Percentiles rank a stretch among this genome's conserved stretches.
phyloP scores from a whole-genome alignment of 495 filamentous ascomycete species.

The Corynascus novoguineensis region DNA sequence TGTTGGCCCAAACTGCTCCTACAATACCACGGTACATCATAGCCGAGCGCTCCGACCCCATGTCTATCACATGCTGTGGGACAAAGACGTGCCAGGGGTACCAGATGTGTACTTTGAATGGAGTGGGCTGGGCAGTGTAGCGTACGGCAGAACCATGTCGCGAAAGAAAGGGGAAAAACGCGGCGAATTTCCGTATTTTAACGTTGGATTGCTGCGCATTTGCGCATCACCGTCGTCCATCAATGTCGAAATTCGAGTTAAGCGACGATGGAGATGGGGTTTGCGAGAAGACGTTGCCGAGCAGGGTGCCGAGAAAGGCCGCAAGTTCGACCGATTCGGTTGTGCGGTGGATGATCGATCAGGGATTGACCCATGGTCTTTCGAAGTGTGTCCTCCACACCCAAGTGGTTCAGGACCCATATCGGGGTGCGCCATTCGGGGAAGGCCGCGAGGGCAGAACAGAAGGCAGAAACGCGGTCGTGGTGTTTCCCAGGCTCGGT shows the following conservation, averaged over 20 bases:
- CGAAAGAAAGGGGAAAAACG: too few relatives aligned
- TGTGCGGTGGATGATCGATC: background rate
- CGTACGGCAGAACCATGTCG: too few relatives aligned
- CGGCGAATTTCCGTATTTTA: too few relatives aligned
- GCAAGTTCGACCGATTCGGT: background rate
- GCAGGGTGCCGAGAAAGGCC: slow-evolving; percentile 13
- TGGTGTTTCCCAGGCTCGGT: background rate
- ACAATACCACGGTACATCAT: background rate
- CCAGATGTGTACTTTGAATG: background rate
- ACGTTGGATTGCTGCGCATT: too few relatives aligned
- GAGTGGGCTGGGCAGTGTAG: too few relatives aligned
- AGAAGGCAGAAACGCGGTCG: background rate
- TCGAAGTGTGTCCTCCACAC: background rate
- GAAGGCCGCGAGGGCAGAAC: background rate
- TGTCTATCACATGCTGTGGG: slow-evolving; percentile 17
- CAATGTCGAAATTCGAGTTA: background rate
- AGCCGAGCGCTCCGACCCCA: background rate
- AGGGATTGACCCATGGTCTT: slow-evolving; percentile 7
- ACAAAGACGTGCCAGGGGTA: background rate
- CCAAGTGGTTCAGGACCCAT: background rate
- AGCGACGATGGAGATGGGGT: background rate
- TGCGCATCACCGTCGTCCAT: background rate
- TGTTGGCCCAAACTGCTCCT: background rate
- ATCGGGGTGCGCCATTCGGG: background rate
- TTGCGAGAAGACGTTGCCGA: background rate